Evolutionary conservation across 108 stramenopile genomes (phyloP).

Genomic region (Nitzschia sp.): DNA sequence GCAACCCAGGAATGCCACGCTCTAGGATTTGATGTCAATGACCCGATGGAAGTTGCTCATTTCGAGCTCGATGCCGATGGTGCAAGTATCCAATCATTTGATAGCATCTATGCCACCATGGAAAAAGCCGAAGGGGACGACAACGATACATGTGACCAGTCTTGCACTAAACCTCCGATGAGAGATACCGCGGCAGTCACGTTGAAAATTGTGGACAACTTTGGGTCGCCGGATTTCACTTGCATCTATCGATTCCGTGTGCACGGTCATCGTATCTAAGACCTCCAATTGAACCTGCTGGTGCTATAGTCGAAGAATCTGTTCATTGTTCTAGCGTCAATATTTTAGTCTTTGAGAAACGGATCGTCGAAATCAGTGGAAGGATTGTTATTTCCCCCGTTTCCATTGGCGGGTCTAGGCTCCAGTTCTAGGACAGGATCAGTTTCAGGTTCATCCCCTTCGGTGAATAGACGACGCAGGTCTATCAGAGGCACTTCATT

Average conservation of each 20-base stretch:
- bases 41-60: constrained; percentile 50
- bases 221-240: constrained; percentile 73
- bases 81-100: constrained; percentile 41
- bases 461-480: no score
- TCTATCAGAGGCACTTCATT: no score
- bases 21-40: constrained; percentile 54
- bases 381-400: no score
- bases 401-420: no score
- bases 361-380: no score
- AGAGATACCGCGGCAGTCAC: constrained; percentile 39
- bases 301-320: no score
- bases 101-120: constrained; percentile 16
- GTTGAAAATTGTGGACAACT: constrained; percentile 66
- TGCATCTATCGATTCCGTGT: constrained; percentile 79
- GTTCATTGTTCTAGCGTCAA: no score
- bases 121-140: constrained; percentile 15
- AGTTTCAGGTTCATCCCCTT: no score
- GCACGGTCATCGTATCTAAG: constrained; percentile 48
- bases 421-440: no score
- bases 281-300: no score
- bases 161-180: constrained; percentile 32
- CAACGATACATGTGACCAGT: constrained; percentile 31
- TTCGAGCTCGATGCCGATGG: constrained; percentile 53
- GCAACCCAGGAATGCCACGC: constrained; percentile 29
- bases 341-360: no score